These are phyloP conservation scores for Anastatica hierochuntica DNA, from an alignment of 345 rosid species.

Conservation along the genomic window DNA sequence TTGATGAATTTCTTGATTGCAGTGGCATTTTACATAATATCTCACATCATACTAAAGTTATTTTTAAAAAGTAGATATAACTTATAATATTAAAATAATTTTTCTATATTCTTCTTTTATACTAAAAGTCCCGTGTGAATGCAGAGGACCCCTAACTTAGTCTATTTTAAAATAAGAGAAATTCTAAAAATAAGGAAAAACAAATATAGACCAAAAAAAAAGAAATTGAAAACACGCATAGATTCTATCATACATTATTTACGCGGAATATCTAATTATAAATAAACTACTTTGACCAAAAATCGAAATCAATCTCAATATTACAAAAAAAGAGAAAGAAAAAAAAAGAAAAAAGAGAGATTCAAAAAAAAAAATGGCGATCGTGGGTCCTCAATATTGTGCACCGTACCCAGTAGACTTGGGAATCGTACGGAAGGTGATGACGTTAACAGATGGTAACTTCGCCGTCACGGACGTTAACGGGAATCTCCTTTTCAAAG, in stretches of 20 bases:
- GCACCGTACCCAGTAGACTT: slow-evolving; percentile 27
- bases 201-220: no score
- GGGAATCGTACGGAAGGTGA: slow-evolving; percentile 26
- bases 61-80: no score
- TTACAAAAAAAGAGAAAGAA: neutral
- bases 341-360: neutral
- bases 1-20: no score
- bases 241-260: no score
- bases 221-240: neutral
- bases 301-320: neutral
- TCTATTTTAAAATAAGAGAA: no score
- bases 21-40: no score
- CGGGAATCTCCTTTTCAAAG: slow-evolving; percentile 32
- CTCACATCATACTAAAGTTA: no score
- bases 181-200: no score
- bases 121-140: no score
- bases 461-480: slow-evolving; percentile 31
- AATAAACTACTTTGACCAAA: neutral
- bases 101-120: no score
- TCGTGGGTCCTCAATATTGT: slow-evolving; percentile 26
- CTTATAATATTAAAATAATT: no score
- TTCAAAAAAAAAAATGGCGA: slow-evolving; percentile 5
- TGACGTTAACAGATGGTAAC: slow-evolving; percentile 32
- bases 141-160: no score
- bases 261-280: slow-evolving; percentile 1